phyloP scores from a whole-genome alignment of 345 rosid species.

The Microcos paniculata region DNA sequence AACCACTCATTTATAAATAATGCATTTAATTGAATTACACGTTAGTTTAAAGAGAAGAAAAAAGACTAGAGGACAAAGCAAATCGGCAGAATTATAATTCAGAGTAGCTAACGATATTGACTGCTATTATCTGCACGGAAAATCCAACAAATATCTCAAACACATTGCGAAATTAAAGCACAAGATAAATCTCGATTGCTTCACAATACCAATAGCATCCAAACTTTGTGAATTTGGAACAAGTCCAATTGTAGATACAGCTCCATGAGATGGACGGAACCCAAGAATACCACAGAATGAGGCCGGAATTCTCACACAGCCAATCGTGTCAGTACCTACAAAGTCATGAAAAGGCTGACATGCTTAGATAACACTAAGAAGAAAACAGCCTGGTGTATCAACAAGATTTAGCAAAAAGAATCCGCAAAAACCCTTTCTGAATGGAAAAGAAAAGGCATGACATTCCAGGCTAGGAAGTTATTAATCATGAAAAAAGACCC shows the following conservation, averaged over 20 bases:
- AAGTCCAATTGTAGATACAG: slow-evolving; percentile 68
- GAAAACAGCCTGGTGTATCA: background rate
- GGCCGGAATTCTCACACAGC: slow-evolving; percentile 77
- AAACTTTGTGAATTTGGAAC: slow-evolving; percentile 85
- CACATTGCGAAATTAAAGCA: slow-evolving; percentile 1
- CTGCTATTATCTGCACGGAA: background rate
- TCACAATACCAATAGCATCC: slow-evolving; percentile 71
- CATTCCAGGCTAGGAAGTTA: background rate
- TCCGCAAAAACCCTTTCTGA: background rate
- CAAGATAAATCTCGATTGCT: background rate
- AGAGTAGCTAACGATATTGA: background rate
- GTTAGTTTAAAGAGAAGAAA: background rate
- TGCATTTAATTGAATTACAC: background rate
- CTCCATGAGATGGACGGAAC: slow-evolving; percentile 89
- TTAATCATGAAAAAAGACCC: background rate
- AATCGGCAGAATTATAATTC: background rate
- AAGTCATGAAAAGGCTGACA: slow-evolving; percentile 2
- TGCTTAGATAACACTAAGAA: slow-evolving; percentile 9
- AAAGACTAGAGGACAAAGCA: background rate
- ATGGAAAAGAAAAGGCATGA: background rate
- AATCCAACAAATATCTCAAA: background rate
- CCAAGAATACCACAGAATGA: slow-evolving; percentile 90
- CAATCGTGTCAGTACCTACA: slow-evolving; percentile 80
- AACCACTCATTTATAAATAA: background rate
- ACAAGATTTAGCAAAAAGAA: background rate